Percentiles rank a stretch among this genome's conserved stretches.
These are phyloP conservation scores for Effrenium voratum DNA, from an alignment of 73 alveolate species.

Conservation along the genomic window DNA sequence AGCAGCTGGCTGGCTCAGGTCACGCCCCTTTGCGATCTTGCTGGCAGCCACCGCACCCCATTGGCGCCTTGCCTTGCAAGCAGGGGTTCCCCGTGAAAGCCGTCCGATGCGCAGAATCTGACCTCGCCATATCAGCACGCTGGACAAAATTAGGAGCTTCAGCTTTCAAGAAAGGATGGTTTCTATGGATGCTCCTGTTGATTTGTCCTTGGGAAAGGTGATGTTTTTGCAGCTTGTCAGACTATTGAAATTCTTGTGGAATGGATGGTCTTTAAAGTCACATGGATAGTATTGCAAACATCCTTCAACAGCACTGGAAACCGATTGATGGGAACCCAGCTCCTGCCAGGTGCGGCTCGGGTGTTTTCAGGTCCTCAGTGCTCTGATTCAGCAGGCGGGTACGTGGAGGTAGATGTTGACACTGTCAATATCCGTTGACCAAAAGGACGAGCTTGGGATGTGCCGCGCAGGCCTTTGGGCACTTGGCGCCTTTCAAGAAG, in stretches of 20 bases:
- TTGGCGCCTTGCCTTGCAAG: constrained; percentile 39
- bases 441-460: too few species aligned
- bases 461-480: constrained; percentile 94
- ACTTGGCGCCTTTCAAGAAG: constrained; percentile 76
- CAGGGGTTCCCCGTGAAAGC: too few species aligned
- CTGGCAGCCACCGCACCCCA: constrained; percentile 45
- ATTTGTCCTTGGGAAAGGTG: too few species aligned
- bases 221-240: too few species aligned
- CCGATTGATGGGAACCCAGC: neutral
- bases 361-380: constrained; percentile 71
- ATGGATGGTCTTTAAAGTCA: too few species aligned
- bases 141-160: too few species aligned
- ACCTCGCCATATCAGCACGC: too few species aligned
- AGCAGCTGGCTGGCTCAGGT: constrained; percentile 1
- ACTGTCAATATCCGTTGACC: neutral
- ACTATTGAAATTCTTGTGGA: too few species aligned
- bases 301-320: neutral
- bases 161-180: too few species aligned
- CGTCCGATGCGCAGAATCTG: too few species aligned
- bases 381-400: constrained; percentile 60
- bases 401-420: neutral
- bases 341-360: constrained; percentile 60
- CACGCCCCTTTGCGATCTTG: constrained; percentile 69
- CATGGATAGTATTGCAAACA: too few species aligned
- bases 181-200: too few species aligned